Evolutionary conservation across 305 asterid species (phyloP), one percentile per base, ranked within the genome.

Genomic region (Coffea humblotiana): DNA sequence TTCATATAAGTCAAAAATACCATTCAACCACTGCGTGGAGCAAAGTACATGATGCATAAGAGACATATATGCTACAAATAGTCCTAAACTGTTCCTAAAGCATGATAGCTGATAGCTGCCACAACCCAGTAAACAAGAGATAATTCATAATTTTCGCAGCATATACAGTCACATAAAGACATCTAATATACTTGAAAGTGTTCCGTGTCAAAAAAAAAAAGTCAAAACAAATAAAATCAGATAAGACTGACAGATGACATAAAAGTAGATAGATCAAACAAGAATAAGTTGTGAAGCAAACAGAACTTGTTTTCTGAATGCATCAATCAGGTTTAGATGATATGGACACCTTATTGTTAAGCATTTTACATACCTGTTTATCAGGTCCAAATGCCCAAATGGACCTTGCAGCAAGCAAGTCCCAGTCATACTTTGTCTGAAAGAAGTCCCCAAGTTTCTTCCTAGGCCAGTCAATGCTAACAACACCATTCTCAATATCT

Each of bases 321-420:
- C 2, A n/a, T 23, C 32, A 61, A 61, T 61, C 66, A 61, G 32
- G 32, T 9, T 23, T 61, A 61, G 10, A 23, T 61, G 66, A 61
- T n/a, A 23, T 21, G 32, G 29, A 23, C 32, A 18, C 56, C 61
- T 65, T 37, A 27, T 13, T 15, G 5, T 58, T 7, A 75, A 49
- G 56, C 69, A 84, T 51, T 67, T 43, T 23, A 81, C 69, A 80
- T 75, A 94, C 99, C 97, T 94, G 98, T 90, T 88, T 96, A 87
- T 93, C 97, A 47, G 98, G 99, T 78, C 99, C 99, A 88, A 96
- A 96, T 79, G 98, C 99, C 99, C 99, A 96, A 81, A 96, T 94
- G 79, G 99, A 96, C 52, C 98, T 86, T 9, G 98, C 98, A 81
- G 99, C 98, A 77, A 94, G 96, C 86, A 96, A 89, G 88, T 96